phyloP scores from a whole-genome alignment of 192 early-diverging fungal genomes.

The Entomortierella beljakovae region DNA sequence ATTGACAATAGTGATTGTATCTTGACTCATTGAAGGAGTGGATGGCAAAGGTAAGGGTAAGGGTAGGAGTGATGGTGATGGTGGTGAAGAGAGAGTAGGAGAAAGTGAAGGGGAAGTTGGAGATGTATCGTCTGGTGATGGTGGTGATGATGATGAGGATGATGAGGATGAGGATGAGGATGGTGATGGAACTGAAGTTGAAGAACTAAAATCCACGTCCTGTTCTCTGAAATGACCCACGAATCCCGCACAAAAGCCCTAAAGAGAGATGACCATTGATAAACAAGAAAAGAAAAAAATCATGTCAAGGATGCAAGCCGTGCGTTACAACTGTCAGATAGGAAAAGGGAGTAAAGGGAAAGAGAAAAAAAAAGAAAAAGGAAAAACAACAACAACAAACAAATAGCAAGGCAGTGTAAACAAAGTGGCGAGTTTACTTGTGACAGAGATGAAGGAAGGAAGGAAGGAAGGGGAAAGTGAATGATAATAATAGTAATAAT shows the following conservation, averaged over 20 bases:
- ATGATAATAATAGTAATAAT: too few species aligned
- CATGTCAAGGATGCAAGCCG: not conserved
- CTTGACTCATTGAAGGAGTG: not conserved
- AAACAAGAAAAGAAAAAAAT: not conserved
- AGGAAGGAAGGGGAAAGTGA: not conserved
- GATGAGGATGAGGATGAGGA: not conserved
- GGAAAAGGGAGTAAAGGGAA: not conserved
- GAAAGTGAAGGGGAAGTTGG: too few species aligned
- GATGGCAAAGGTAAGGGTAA: constrained; percentile 6
- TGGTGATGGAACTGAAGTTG: constrained; percentile 2
- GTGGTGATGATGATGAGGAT: constrained; percentile 4
- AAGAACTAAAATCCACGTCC: constrained; percentile 55
- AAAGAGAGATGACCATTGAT: too few species aligned
- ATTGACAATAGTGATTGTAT: not conserved
- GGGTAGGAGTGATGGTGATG: not conserved
- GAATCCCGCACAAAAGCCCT: constrained; percentile 68
- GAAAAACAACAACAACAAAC: not conserved
- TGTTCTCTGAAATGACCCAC: constrained; percentile 62
- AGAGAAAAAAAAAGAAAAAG: not conserved
- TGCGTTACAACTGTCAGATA: not conserved
- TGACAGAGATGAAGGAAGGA: not conserved
- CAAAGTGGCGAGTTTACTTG: not conserved
- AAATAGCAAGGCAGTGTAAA: not conserved
- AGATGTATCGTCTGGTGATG: not conserved
- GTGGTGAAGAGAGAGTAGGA: not conserved